Evolutionary conservation across 2,329 filamentous ascomycete genomes (phyloP).

Genomic region (Echinosphaeria canescens): DNA sequence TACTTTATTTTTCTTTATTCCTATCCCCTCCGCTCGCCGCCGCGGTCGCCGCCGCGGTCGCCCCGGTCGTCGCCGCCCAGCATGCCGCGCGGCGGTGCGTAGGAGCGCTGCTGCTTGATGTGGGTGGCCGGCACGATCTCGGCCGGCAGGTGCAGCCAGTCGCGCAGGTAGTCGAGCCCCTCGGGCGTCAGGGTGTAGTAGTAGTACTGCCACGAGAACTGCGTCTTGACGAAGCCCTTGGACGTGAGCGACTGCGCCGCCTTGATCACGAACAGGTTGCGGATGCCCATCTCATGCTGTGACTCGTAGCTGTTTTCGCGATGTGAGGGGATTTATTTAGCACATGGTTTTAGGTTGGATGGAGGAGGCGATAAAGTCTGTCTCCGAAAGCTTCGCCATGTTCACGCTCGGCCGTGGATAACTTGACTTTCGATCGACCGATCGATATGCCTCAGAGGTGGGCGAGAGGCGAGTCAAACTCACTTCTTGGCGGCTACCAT

Average conservation of each 20-base stretch:
- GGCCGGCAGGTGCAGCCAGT: conserved; percentile 98
- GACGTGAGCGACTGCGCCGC: conserved; percentile 96
- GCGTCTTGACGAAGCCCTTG: conserved; percentile 97
- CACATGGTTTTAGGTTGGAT: no score
- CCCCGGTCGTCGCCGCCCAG: conserved; percentile 70
- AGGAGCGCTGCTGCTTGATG: conserved; percentile 99
- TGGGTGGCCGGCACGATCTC: conserved; percentile 99
- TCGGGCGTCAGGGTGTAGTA: conserved; percentile 98
- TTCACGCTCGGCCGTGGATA: no score
- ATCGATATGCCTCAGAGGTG: no score
- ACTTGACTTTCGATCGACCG: no score
- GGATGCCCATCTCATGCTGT: conserved; percentile 89
- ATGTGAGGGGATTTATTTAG: no score
- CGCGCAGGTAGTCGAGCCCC: conserved; percentile 99
- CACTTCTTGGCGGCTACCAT: conserved; percentile 99
- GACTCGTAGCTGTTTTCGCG: conserved; percentile 13
- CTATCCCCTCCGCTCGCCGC: no score
- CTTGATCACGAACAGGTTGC: conserved; percentile 99
- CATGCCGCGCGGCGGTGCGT: conserved; percentile 97
- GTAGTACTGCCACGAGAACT: conserved; percentile 99
- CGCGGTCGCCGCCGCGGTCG: no score
- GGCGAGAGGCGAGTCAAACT: no score
- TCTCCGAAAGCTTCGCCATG: no score
- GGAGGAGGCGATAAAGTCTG: no score
- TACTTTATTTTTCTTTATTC: no score